phyloP scores from a whole-genome alignment of 768 basidiomycete genomes.

The Gyrodon lividus region DNA sequence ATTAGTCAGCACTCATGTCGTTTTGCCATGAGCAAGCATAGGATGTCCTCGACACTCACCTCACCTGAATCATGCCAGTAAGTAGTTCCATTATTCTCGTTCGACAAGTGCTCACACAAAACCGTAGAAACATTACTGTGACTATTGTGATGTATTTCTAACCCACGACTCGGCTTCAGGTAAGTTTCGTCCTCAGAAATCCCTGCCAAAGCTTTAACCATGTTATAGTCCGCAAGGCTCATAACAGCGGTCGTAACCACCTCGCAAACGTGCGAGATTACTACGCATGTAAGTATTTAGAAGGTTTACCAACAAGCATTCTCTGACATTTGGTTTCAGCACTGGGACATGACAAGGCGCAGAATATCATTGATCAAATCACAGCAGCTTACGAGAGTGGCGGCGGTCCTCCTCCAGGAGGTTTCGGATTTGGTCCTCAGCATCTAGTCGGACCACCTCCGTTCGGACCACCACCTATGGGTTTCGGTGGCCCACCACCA shows the following conservation, averaged over 20 bases:
- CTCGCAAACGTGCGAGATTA: conserved; percentile 95
- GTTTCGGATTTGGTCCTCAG: conserved; percentile 83
- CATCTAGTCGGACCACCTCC: conserved; percentile 61
- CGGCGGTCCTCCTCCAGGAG: conserved; percentile 82
- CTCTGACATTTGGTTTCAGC: conserved; percentile 42
- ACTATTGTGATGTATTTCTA: conserved; percentile 91
- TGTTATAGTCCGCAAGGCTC: conserved; percentile 86
- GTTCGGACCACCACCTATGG: conserved; percentile 52
- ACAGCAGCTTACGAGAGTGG: conserved; percentile 88
- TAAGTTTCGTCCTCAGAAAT: conserved; percentile 30
- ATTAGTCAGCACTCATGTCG: conserved; percentile 25
- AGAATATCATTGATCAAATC: conserved; percentile 98
- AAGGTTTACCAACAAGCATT: background rate
- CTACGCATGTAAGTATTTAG: conserved; percentile 73
- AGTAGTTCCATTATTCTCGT: conserved; percentile 25
- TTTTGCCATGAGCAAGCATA: conserved; percentile 27
- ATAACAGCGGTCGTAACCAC: conserved; percentile 97
- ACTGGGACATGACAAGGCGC: conserved; percentile 94
- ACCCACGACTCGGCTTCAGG: conserved; percentile 95
- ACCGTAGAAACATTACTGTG: conserved; percentile 85
- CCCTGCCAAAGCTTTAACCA: conserved; percentile 10
- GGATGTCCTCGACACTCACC: conserved; percentile 25
- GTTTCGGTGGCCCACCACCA: conserved; percentile 53
- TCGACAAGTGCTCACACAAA: conserved; percentile 2
- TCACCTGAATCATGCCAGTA: conserved; percentile 59